These are phyloP conservation scores for Globisporangium barbulae DNA, from an alignment of 352 stramenopile genomes.

Conservation along the genomic window DNA sequence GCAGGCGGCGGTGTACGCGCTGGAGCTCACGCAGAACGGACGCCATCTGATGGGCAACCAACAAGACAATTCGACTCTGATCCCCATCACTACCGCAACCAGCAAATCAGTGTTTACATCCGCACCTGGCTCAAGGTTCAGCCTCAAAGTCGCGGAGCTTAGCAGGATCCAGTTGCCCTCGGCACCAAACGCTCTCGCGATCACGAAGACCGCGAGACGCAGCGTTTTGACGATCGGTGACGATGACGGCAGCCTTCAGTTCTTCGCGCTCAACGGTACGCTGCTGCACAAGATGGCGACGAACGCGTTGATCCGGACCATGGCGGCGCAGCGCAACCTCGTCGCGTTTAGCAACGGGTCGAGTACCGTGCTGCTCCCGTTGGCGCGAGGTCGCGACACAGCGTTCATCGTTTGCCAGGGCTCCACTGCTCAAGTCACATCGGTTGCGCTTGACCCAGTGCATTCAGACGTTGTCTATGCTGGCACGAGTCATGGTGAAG, in stretches of 20 bases:
- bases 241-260: conserved; percentile 15
- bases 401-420: conserved; percentile 38
- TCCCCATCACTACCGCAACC: background rate
- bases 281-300: conserved; percentile 33
- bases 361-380: conserved; percentile 24
- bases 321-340: conserved; percentile 37
- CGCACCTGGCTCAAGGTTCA: background rate
- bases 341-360: conserved; percentile 42
- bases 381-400: conserved; percentile 25
- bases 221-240: conserved; percentile 23
- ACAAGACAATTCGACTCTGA: conserved; percentile 4
- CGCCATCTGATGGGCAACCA: conserved; percentile 12
- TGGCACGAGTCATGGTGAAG: conserved; percentile 38
- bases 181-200: conserved; percentile 12
- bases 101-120: background rate
- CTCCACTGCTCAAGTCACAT: conserved; percentile 30
- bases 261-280: conserved; percentile 48
- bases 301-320: conserved; percentile 14
- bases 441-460: conserved; percentile 42
- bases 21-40: conserved; percentile 19
- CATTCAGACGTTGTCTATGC: conserved; percentile 43
- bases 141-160: conserved; percentile 1
- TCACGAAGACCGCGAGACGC: conserved; percentile 19
- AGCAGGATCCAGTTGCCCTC: conserved; percentile 9
- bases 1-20: conserved; percentile 17